Evolutionary conservation across 129 eudicot genomes (phyloP).

Genomic region (Lactuca saligna): DNA sequence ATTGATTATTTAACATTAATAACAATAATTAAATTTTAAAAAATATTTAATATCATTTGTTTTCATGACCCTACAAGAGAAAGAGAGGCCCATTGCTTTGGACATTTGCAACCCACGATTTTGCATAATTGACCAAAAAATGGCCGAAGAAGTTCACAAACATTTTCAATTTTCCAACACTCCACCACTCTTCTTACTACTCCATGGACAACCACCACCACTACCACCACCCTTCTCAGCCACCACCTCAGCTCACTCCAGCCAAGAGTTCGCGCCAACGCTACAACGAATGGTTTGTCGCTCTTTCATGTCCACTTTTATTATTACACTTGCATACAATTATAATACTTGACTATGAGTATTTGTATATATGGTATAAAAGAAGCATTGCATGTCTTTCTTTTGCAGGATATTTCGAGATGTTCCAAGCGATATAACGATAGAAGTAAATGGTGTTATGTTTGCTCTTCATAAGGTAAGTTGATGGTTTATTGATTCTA

Average conservation of each 20-base stretch:
- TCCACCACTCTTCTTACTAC: slow-evolving; percentile 35
- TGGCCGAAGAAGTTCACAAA: slow-evolving; percentile 42
- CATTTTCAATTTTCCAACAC: slow-evolving; percentile 46
- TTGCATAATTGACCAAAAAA: slow-evolving; percentile 61
- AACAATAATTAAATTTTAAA: background rate
- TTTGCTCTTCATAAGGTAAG: slow-evolving; percentile 84
- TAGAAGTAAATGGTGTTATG: slow-evolving; percentile 78
- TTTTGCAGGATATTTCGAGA: slow-evolving; percentile 88
- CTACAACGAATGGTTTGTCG: slow-evolving; percentile 82
- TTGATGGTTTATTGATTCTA: background rate
- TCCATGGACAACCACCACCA: slow-evolving; percentile 69
- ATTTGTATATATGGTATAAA: background rate
- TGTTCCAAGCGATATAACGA: slow-evolving; percentile 91
- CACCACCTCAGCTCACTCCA: slow-evolving; percentile 63
- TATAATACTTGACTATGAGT: background rate
- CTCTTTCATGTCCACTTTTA: background rate
- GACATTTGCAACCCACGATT: slow-evolving; percentile 60
- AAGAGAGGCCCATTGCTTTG: slow-evolving; percentile 61
- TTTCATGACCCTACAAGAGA: slow-evolving; percentile 57
- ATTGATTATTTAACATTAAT: background rate
- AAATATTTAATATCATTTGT: slow-evolving; percentile 11
- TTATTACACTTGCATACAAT: background rate
- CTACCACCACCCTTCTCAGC: slow-evolving; percentile 29
- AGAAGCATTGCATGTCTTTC: background rate
- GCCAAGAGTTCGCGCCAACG: slow-evolving; percentile 77